A percentile compares a stretch with the other conserved stretches of the same genome.
Evolutionary conservation across 306 rosid genomes (phyloP).

Genomic region (Hippophae tibetana): DNA sequence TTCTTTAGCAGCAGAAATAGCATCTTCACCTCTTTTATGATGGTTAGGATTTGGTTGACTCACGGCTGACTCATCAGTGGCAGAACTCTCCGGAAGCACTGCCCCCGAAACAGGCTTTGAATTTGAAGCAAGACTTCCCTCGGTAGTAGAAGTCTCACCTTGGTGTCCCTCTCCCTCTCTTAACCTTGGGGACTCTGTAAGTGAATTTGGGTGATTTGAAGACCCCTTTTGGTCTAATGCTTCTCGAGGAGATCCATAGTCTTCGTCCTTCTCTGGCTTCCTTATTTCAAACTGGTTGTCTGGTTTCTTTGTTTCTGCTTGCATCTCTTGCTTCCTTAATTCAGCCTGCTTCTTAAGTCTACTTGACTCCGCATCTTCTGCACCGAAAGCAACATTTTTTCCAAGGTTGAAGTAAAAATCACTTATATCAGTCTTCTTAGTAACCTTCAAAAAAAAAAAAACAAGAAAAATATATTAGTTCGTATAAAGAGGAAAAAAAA

Average conservation of each 20-base stretch:
- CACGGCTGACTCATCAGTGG: constrained; percentile 24
- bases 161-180: constrained; percentile 16
- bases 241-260: constrained; percentile 14
- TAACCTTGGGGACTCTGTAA: constrained; percentile 19
- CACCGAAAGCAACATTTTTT: constrained; percentile 78
- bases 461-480: constrained; percentile 10
- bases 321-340: constrained; percentile 27
- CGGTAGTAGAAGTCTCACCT: constrained; percentile 28
- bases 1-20: constrained; percentile 65
- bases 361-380: constrained; percentile 31
- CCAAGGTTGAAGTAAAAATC: constrained; percentile 73
- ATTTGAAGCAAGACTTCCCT: constrained; percentile 24
- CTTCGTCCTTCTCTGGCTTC: constrained; percentile 26
- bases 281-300: constrained; percentile 24
- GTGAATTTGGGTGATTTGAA: constrained; percentile 15
- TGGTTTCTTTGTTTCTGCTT: constrained; percentile 28
- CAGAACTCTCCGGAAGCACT: constrained; percentile 14
- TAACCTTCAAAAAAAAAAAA: constrained; percentile 42
- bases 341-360: constrained; percentile 28
- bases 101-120: constrained; percentile 11
- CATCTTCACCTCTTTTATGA: constrained; percentile 70
- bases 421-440: constrained; percentile 77
- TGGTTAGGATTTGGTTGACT: constrained; percentile 42
- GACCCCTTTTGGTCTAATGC: constrained; percentile 19
- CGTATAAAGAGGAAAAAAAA: not conserved